Percentiles rank a stretch among this genome's conserved stretches.
Conservation (phyloP, 176 grass and related monocot genomes). For the Avena sativa region DNA sequence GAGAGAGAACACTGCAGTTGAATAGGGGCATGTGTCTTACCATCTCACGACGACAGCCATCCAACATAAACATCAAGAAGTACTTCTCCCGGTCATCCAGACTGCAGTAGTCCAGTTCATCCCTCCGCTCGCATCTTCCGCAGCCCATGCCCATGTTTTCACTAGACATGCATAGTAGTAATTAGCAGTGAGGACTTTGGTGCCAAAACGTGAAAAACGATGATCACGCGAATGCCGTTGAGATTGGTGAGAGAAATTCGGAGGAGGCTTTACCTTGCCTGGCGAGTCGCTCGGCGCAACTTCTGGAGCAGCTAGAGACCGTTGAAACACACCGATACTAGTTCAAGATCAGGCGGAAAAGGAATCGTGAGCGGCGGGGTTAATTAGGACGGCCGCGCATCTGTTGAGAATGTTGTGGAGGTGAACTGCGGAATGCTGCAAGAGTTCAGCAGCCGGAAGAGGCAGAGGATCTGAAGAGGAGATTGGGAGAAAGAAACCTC, state of each 20-base stretch:
- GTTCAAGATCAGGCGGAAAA: not conserved
- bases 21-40: not conserved
- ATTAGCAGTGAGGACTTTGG: not conserved
- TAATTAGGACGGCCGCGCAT: not conserved
- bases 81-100: conserved; percentile 27
- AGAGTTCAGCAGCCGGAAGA: not conserved
- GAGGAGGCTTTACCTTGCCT: not conserved
- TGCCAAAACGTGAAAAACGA: not conserved
- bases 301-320: not conserved
- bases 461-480: not conserved
- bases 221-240: not conserved
- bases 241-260: not conserved
- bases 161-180: not conserved
- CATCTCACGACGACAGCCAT: not conserved
- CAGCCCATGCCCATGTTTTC: conserved; percentile 12
- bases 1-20: too few relatives aligned
- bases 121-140: conserved; percentile 18
- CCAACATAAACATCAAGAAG: conserved; percentile 24
- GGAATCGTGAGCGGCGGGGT: not conserved
- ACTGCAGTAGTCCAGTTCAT: conserved; percentile 23
- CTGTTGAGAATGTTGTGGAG: not conserved
- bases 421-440: not conserved
- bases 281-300: too few relatives aligned
- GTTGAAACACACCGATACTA: not conserved
- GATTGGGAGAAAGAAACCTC: not conserved